phyloP scores from a whole-genome alignment of 1,284 basidiomycete genomes.

The Jaminaea rosea region DNA sequence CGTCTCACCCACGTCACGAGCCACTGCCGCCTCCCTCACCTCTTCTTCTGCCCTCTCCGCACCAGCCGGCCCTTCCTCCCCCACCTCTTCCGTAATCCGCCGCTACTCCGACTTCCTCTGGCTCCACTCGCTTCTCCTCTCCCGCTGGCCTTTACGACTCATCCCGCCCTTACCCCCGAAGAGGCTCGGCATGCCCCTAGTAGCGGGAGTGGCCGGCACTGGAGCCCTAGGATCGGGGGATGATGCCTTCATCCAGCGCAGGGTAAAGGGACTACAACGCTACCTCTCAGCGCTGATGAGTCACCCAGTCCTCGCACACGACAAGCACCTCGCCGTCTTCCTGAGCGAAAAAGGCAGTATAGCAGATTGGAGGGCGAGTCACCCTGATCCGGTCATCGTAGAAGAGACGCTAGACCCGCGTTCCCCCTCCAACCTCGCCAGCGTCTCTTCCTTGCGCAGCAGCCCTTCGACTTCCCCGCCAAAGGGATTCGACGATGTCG shows the following conservation, averaged over 20 bases:
- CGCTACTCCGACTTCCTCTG: constrained; percentile 32
- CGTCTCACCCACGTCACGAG: neutral
- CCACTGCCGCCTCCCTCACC: too few relatives aligned
- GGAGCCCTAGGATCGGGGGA: neutral
- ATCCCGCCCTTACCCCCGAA: constrained; percentile 26
- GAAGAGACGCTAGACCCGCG: neutral
- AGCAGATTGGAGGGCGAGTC: neutral
- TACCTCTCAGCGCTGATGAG: constrained; percentile 17
- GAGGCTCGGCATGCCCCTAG: constrained; percentile 14
- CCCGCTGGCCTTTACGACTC: constrained; percentile 29
- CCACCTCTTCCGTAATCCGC: constrained; percentile 10
- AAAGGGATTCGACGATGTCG: too few relatives aligned
- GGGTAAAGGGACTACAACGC: constrained; percentile 19
- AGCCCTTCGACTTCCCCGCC: too few relatives aligned
- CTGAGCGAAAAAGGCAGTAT: constrained; percentile 12
- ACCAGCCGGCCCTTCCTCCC: neutral
- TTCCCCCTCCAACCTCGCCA: neutral
- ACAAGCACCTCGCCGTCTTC: constrained; percentile 21
- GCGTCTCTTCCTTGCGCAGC: neutral
- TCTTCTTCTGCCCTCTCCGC: too few relatives aligned
- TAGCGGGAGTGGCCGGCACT: neutral
- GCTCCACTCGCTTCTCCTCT: constrained; percentile 23
- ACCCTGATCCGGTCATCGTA: neutral
- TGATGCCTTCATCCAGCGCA: constrained; percentile 21
- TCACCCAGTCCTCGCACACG: constrained; percentile 21